Percentiles rank a stretch among this genome's conserved stretches.
phyloP scores from a whole-genome alignment of 192 early-diverging fungal genomes.

The Backusella mclennaniae region DNA sequence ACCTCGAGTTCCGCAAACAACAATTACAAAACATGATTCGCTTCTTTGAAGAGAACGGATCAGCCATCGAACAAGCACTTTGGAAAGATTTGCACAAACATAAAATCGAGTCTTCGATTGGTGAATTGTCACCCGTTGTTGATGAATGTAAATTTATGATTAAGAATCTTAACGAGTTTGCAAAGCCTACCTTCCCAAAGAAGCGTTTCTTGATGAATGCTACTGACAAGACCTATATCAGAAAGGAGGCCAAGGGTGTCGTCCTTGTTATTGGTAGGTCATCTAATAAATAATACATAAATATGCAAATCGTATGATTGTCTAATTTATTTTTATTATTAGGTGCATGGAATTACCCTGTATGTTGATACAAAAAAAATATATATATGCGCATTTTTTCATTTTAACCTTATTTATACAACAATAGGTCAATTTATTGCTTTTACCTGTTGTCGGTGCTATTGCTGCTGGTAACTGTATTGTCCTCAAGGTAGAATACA shows the following conservation, averaged over 20 bases:
- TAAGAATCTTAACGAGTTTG: slow-evolving; percentile 49
- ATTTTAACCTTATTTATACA: background rate
- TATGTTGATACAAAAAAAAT: slow-evolving; percentile 7
- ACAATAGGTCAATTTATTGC: slow-evolving; percentile 52
- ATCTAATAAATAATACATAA: slow-evolving; percentile 21
- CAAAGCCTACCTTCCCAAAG: slow-evolving; percentile 30
- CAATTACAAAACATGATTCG: slow-evolving; percentile 15
- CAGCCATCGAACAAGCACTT: slow-evolving; percentile 11
- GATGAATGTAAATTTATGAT: slow-evolving; percentile 34
- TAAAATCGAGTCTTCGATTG: slow-evolving; percentile 18
- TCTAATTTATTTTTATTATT: slow-evolving; percentile 12
- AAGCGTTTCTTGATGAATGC: slow-evolving; percentile 48
- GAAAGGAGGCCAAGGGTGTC: slow-evolving; percentile 74
- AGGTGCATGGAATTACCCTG: slow-evolving; percentile 57
- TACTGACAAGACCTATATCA: slow-evolving; percentile 47
- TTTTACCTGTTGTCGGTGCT: slow-evolving; percentile 78
- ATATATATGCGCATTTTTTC: too few species aligned
- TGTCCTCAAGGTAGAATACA: slow-evolving; percentile 48
- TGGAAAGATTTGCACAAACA: slow-evolving; percentile 27
- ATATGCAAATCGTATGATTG: background rate
- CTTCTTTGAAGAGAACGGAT: slow-evolving; percentile 21
- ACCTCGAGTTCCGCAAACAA: slow-evolving; percentile 28
- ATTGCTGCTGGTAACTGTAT: slow-evolving; percentile 90
- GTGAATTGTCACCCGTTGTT: slow-evolving; percentile 23
- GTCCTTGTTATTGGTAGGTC: slow-evolving; percentile 60